Evolutionary conservation across 2,329 filamentous ascomycete genomes (phyloP), one percentile per base, ranked within the genome.

Genomic region (Niveomyces coronatus): DNA sequence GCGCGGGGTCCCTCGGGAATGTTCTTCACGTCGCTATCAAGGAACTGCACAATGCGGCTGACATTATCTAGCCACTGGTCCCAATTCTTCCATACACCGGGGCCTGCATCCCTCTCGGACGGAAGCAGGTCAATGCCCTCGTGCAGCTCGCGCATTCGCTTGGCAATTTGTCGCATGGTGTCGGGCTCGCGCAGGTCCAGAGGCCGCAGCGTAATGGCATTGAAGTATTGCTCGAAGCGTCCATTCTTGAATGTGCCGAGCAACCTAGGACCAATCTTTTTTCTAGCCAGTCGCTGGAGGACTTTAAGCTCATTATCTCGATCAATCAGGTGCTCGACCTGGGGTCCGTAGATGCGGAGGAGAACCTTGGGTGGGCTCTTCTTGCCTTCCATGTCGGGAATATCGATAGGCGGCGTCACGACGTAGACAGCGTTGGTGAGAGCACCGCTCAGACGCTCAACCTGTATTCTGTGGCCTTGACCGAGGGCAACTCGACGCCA

Each of bases 381-480:
- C 50, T 62, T 70, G 35, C 63, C 57, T 9, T 46, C 63, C 37
- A 50, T 18, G 47, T 57, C 39, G 51, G 50, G 44, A 9, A 87
- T 48, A 24, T 82, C 68, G 27, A 74, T 65, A 0, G 89, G 88
- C 2, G 89, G 88, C 2, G 78, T 82, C 16, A 96, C 87, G 35
- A 94, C 87, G 54, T 96, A 98, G 24, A 98, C 88, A 9, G 89
- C 87, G 55, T 98, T 98, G 15, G 91, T 98, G 48, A 98, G 63
- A 8, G 91, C 91, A 44, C 91, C 91, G 56, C 89, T 95, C 19
- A 93, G 67, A 35, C 85, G 74, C 58, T 84, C 73, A 5, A 91
- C 81, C 2, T 71, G 70, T 45, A 91, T 79, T 26, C 67, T 68
- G 35, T 76, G 74, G 46, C 82, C 83, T 45, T 68, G 66, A 9